Percentiles rank a stretch among this genome's conserved stretches.
Evolutionary conservation across 192 early-diverging fungal genomes (phyloP).

Genomic region (Helicostylum pulchrum): DNA sequence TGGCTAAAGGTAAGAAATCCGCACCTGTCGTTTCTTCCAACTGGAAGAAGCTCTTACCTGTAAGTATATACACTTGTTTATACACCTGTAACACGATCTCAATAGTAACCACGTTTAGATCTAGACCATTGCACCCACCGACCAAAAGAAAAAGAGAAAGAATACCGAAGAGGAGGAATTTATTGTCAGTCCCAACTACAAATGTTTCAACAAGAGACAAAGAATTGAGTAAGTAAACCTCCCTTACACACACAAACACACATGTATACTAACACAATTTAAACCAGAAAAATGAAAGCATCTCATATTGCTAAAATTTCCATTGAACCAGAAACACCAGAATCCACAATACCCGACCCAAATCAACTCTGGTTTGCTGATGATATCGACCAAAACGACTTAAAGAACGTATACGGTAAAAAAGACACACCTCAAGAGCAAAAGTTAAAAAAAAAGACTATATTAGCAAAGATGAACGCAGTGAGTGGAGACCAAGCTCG

Average conservation of each 20-base stretch:
- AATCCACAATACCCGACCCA: slow-evolving; percentile 27
- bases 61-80: slow-evolving; percentile 12
- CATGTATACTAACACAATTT: slow-evolving; percentile 32
- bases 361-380: slow-evolving; percentile 52
- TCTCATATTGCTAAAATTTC: slow-evolving; percentile 9
- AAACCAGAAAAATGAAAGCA: slow-evolving; percentile 20
- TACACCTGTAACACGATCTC: neutral
- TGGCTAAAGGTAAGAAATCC: slow-evolving; percentile 5
- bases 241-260: too few relatives aligned
- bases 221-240: slow-evolving; percentile 9
- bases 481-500: slow-evolving; percentile 35
- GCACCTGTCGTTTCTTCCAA: slow-evolving; percentile 45
- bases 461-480: slow-evolving; percentile 31
- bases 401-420: slow-evolving; percentile 43
- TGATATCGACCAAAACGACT: slow-evolving; percentile 47
- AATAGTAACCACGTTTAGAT: neutral
- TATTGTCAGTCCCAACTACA: slow-evolving; percentile 16
- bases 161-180: slow-evolving; percentile 14
- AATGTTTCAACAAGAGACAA: slow-evolving; percentile 7
- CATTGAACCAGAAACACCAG: neutral
- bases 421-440: slow-evolving; percentile 26
- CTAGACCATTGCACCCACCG: slow-evolving; percentile 22
- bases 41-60: slow-evolving; percentile 47
- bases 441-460: slow-evolving; percentile 33
- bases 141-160: slow-evolving; percentile 34